A percentile compares a stretch with the other conserved stretches of the same genome.
Evolutionary conservation across 192 early-diverging fungal species (phyloP).

Genomic region (Linderina pennispora): DNA sequence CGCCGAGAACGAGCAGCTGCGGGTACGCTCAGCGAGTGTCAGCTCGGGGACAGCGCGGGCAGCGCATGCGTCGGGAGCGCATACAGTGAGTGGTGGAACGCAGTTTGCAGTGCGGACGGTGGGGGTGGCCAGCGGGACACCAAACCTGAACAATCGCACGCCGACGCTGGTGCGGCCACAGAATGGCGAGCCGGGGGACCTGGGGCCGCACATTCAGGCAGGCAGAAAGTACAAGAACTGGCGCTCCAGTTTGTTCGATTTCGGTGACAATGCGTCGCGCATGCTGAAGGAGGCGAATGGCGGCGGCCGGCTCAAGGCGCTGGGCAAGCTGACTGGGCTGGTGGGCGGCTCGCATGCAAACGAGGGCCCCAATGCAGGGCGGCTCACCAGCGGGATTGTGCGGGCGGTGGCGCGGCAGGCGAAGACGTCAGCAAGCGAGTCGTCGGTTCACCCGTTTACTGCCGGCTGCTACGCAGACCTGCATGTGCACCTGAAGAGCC

Average conservation of each 20-base stretch:
- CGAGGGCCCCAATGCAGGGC: too few relatives aligned
- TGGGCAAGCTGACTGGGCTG: constrained; percentile 12
- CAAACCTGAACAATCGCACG: constrained; percentile 43
- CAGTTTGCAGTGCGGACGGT: constrained; percentile 32
- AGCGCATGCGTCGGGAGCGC: too few relatives aligned
- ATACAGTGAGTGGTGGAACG: too few relatives aligned
- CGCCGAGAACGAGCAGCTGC: constrained; percentile 34
- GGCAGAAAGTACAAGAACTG: constrained; percentile 8
- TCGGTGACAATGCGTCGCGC: constrained; percentile 40
- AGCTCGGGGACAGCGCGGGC: neutral
- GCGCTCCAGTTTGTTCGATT: constrained; percentile 26
- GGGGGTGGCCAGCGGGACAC: constrained; percentile 31
- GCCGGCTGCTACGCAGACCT: constrained; percentile 30
- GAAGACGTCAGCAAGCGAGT: constrained; percentile 16
- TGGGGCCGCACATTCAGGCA: neutral
- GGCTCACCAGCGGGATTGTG: constrained; percentile 22
- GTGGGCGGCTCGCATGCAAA: neutral
- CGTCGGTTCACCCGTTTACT: constrained; percentile 41
- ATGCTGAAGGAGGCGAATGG: constrained; percentile 29
- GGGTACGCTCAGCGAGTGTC: constrained; percentile 19
- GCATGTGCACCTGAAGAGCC: constrained; percentile 21
- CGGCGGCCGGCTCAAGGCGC: constrained; percentile 17
- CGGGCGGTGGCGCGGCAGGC: constrained; percentile 40
- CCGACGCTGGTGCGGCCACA: constrained; percentile 25
- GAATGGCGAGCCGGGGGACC: constrained; percentile 1